These are phyloP conservation scores for Zea luxurians DNA, from an alignment of 176 grass and related monocot species.

Conservation along the genomic window DNA sequence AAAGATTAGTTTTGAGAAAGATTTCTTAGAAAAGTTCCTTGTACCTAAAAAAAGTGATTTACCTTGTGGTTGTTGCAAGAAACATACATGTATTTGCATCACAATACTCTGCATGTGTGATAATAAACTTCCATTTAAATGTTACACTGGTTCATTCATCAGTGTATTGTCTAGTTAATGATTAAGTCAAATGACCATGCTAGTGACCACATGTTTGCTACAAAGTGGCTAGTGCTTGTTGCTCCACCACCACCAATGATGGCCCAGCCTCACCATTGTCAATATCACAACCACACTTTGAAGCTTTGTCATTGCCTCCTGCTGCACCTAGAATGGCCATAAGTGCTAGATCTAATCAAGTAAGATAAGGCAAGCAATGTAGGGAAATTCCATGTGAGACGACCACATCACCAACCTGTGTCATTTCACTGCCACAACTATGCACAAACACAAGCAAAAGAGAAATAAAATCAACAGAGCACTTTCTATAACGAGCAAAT, in stretches of 20 bases:
- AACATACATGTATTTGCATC: not conserved
- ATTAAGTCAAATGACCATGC: not conserved
- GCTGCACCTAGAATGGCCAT: not conserved
- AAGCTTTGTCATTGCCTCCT: not conserved
- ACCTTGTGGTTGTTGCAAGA: not conserved
- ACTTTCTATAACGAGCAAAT: not conserved
- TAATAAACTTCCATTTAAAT: not conserved
- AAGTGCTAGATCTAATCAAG: not conserved
- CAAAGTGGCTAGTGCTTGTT: not conserved
- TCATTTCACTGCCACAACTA: not conserved
- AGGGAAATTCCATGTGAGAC: not conserved
- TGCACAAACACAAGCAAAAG: not conserved
- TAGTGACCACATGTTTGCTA: not conserved
- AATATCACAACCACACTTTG: not conserved
- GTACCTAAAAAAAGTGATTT: not conserved
- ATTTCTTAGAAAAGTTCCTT: not conserved
- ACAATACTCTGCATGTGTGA: not conserved
- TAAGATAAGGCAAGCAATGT: not conserved
- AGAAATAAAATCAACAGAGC: not conserved
- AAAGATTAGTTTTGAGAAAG: not conserved
- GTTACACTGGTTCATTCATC: not conserved
- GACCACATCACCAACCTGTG: not conserved
- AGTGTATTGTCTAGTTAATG: not conserved
- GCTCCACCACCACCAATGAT: constrained; percentile 10
- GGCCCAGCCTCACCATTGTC: not conserved